These are phyloP conservation scores for Aureobasidium sp. DNA, from an alignment of 2,329 filamentous ascomycete species.

Conservation along the genomic window DNA sequence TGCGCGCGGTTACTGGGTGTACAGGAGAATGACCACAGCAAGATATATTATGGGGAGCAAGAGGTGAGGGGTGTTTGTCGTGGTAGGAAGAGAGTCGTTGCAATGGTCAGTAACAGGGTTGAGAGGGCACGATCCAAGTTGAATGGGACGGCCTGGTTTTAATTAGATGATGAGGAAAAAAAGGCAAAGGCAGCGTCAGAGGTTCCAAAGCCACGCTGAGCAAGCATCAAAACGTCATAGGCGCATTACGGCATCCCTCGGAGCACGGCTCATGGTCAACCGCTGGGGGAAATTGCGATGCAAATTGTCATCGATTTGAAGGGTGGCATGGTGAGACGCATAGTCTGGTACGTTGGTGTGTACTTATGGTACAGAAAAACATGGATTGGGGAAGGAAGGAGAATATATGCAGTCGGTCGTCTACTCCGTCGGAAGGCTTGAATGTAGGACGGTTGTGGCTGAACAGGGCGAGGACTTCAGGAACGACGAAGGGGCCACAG, in stretches of 20 bases:
- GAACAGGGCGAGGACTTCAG: neutral
- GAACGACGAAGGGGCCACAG: neutral
- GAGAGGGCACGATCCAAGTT: neutral
- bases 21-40: neutral
- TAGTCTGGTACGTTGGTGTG: neutral
- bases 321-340: neutral
- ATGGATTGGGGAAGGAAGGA: neutral
- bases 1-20: neutral
- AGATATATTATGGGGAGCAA: too few species aligned
- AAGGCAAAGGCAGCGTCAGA: conserved; percentile 1
- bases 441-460: conserved; percentile 3
- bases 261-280: neutral
- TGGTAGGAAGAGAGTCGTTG: neutral
- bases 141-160: neutral
- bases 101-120: neutral
- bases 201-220: neutral
- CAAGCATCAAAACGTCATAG: conserved; percentile 1
- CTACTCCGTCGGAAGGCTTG: neutral
- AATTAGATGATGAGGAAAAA: neutral
- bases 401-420: neutral
- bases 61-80: neutral
- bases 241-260: neutral
- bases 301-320: neutral
- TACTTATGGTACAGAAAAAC: neutral
- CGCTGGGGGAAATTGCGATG: conserved; percentile 1